These are phyloP conservation scores for Paxillus rubicundulus DNA, from an alignment of 768 basidiomycete species.

Conservation along the genomic window DNA sequence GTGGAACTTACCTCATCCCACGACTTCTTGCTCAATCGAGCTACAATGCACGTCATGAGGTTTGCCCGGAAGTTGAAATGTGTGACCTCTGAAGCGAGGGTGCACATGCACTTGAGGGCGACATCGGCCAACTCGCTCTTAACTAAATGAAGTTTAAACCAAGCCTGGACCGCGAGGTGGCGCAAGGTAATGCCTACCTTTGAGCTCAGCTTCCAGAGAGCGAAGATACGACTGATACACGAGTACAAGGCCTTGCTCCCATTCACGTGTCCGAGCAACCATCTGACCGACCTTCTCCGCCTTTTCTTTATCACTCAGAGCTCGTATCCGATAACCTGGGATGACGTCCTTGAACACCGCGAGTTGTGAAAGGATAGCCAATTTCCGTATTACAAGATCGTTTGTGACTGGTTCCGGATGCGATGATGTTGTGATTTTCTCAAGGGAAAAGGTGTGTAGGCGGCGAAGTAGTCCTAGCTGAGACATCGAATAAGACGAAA, in stretches of 20 bases:
- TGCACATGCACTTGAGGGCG: conserved; percentile 84
- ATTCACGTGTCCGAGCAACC: conserved; percentile 86
- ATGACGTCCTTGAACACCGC: conserved; percentile 96
- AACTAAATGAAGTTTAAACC: conserved; percentile 39
- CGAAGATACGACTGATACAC: conserved; percentile 90
- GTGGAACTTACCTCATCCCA: conserved; percentile 77
- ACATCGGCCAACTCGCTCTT: conserved; percentile 65
- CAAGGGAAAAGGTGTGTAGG: conserved; percentile 82
- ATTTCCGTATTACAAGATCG: conserved; percentile 78
- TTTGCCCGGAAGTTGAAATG: conserved; percentile 98
- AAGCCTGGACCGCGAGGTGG: conserved; percentile 12
- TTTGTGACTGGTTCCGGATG: conserved; percentile 73
- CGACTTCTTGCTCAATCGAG: conserved; percentile 75
- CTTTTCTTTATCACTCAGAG: conserved; percentile 87
- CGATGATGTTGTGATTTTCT: conserved; percentile 65
- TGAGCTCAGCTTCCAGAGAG: conserved; percentile 80
- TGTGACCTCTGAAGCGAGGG: conserved; percentile 73
- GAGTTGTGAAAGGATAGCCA: conserved; percentile 86
- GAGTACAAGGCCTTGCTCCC: conserved; percentile 88
- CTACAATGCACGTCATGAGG: conserved; percentile 84
- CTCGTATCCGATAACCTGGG: conserved; percentile 93
- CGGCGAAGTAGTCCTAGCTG: conserved; percentile 88
- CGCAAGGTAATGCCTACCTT: conserved; percentile 44
- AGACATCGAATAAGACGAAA: conserved; percentile 13
- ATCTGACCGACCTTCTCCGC: conserved; percentile 92